Evolutionary conservation across 768 basidiomycete genomes (phyloP).

Genomic region (Mycena haematopus): DNA sequence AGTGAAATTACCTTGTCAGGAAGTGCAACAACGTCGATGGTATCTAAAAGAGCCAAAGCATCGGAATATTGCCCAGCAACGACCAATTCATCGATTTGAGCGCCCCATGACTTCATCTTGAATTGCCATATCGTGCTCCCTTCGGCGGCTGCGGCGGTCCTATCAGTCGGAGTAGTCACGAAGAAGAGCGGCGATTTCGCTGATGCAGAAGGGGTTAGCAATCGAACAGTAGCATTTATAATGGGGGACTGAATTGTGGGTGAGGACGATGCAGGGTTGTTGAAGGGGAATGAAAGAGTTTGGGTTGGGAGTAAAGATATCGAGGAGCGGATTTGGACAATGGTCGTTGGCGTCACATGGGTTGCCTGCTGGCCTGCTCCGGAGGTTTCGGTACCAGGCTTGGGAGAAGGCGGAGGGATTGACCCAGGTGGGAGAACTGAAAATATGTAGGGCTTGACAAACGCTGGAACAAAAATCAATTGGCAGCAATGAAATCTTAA

Average conservation of each 20-base stretch:
- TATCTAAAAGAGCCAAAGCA: slow-evolving; percentile 80
- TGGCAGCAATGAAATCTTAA: neutral
- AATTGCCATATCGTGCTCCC: slow-evolving; percentile 85
- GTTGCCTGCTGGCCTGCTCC: slow-evolving; percentile 40
- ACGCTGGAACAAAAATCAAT: slow-evolving; percentile 50
- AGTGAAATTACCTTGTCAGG: slow-evolving; percentile 63
- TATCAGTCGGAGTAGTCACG: slow-evolving; percentile 78
- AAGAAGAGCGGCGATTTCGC: slow-evolving; percentile 64
- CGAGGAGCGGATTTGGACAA: slow-evolving; percentile 75
- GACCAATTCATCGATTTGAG: slow-evolving; percentile 87
- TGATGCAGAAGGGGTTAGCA: slow-evolving; percentile 64
- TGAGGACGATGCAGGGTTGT: slow-evolving; percentile 36
- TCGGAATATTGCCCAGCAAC: slow-evolving; percentile 71
- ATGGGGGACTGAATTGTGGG: slow-evolving; percentile 34
- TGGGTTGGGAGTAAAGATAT: slow-evolving; percentile 68
- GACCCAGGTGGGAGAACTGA: slow-evolving; percentile 76
- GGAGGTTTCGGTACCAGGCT: slow-evolving; percentile 27
- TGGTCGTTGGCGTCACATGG: slow-evolving; percentile 58
- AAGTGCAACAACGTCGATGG: slow-evolving; percentile 62
- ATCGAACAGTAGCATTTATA: slow-evolving; percentile 60
- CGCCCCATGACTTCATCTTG: slow-evolving; percentile 72
- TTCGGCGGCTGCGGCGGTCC: slow-evolving; percentile 63
- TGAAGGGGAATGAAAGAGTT: slow-evolving; percentile 69
- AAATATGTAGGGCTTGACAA: slow-evolving; percentile 79
- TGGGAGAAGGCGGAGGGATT: slow-evolving; percentile 43